These are phyloP conservation scores for Coemansia sp. DNA, from an alignment of 192 early-diverging fungal species.

Conservation along the genomic window DNA sequence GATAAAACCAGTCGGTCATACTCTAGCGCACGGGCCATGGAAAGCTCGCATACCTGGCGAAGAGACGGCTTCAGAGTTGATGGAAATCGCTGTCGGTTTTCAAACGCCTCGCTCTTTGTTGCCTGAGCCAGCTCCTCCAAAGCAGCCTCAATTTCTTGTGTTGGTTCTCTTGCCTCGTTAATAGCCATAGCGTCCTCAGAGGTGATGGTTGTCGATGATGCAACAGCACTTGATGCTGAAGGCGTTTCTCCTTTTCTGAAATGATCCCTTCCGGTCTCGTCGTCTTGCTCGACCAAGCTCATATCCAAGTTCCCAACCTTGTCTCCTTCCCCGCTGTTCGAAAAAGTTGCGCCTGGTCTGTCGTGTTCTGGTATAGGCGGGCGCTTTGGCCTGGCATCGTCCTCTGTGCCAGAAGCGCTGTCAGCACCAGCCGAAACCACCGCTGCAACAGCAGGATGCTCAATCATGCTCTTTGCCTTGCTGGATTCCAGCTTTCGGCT, in stretches of 20 bases:
- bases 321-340: neutral
- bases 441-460: neutral
- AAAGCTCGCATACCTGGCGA: constrained; percentile 53
- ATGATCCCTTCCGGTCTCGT: constrained; percentile 2
- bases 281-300: neutral
- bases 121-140: constrained; percentile 29
- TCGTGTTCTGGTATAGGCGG: constrained; percentile 49
- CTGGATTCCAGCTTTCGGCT: constrained; percentile 48
- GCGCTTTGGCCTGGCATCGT: constrained; percentile 10
- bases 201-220: constrained; percentile 8
- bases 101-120: constrained; percentile 33
- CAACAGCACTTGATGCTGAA: constrained; percentile 5
- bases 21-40: constrained; percentile 50
- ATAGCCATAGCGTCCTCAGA: constrained; percentile 20
- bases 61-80: constrained; percentile 51
- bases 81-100: constrained; percentile 53
- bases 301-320: neutral
- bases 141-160: constrained; percentile 49
- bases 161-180: constrained; percentile 33
- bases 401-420: constrained; percentile 7
- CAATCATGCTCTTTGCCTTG: constrained; percentile 13
- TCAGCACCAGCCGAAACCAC: neutral
- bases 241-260: constrained; percentile 24
- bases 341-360: constrained; percentile 9
- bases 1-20: constrained; percentile 42